Evolutionary conservation across 345 rosid species (phyloP), one percentile per base, ranked within the genome.

Genomic region (Salix dunnii): DNA sequence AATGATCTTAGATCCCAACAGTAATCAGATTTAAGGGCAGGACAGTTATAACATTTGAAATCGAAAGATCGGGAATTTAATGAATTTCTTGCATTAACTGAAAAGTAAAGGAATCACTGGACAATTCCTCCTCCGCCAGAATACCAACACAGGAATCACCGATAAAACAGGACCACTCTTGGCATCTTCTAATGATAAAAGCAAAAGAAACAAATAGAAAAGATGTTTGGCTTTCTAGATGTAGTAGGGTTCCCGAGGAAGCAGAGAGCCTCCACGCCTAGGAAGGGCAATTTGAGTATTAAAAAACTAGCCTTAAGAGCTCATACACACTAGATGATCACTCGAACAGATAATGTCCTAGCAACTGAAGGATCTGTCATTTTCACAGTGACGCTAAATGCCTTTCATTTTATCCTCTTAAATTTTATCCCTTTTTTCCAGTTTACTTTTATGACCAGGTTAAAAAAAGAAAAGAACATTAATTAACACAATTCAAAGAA

Each of bases 221-320:
- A 84, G 88, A 80, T 62, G 73, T 74, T 58, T 81, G 82, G 89
- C 89, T 84, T 83, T 82, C 70, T 75, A 53, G 72, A 64, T 67
- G 25, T 8, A 16, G 70, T 40, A 68, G 62, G 55, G 77, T 60
- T 78, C 78, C 76, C 70, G 75, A 67, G 70, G 71, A 74, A 38
- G 25, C 68, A 67, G 9, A 42, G 23, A 33, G 77, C 68, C 79
- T 82, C 84, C 90, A 82, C 83, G 87, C 88, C 74, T 33, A 46
- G 8, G 18, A 49, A 77, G 73, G 81, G 75, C 83, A 80, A 58
- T 82, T 71, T 73, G 30, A 83, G 80, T 6, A 76, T 27, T 1
- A 21, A 65, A 60, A 33, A 36, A 58, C 2, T 48, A 66, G 35
- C 40, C 33, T 2, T 43, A 4, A 21, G 67, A 7, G 18, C 4